Evolutionary conservation across 768 basidiomycete genomes (phyloP), one percentile per base, ranked within the genome.

Genomic region (Hericium rajendrae): DNA sequence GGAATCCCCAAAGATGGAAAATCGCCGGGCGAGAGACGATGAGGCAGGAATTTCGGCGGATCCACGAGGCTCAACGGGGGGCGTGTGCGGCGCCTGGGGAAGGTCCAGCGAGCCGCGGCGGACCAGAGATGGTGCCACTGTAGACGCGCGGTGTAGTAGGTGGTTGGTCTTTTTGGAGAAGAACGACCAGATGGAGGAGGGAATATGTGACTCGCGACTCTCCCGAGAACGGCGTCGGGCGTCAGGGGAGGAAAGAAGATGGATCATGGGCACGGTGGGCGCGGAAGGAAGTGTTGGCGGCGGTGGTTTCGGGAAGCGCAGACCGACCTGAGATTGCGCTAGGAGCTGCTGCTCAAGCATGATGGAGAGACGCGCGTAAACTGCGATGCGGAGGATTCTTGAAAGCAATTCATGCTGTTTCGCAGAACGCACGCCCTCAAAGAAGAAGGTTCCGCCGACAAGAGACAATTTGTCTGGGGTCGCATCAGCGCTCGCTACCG

Each of bases 271-370:
- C n/a, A 38, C 16, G 24, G 40, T 32, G 20, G 59, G 43, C 0
- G 54, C 26, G 9, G 56, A 46, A 3, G 26, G 60, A 18, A 49
- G 41, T 16, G 54, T 20, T 54, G n/a, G 69, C 54, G 56, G 68
- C 64, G 22, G 68, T 68, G 57, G 69, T 64, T 67, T 66, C 4
- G 77, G 75, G 54, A 74, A 78, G 38, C 67, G 70, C 38, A 86
- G 68, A 6, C 68, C 66, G n/a, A 84, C 74, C 51, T 75, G 69
- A 0, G 76, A 81, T 66, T 83, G 74, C 4, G 69, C 55, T 28
- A 86, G 73, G 4, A 85, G 66, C 39, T 78, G 74, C 64, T 85
- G 83, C 62, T 86, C 85, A 15, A 86, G 77, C 4, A 83, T 59
- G 38, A 84, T 73, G 1, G 83, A 81, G 1, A 84, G 73, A 62